Percentiles rank a stretch among this genome's conserved stretches.
Conservation (phyloP, 352 stramenopile genomes). For the Phytophthora syringae region DNA sequence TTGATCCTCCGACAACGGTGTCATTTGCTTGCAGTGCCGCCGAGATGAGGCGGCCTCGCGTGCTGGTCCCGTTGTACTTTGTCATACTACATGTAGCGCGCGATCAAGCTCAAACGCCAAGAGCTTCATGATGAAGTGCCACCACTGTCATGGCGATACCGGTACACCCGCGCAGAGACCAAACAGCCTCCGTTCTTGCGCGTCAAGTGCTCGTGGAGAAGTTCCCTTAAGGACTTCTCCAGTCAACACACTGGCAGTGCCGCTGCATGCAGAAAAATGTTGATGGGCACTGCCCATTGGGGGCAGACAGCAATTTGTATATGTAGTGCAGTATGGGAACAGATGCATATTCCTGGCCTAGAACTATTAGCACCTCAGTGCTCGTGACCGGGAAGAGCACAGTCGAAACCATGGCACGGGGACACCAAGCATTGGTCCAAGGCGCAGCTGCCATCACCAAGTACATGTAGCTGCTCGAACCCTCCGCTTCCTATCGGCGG, state of each 20-base stretch:
- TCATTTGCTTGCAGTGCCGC: slow-evolving; percentile 23
- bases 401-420: no score
- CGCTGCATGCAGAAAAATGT: no score
- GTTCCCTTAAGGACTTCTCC: no score
- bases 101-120: slow-evolving; percentile 12
- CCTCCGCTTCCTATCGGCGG: slow-evolving; percentile 10
- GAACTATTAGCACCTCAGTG: background rate
- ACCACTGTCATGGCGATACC: slow-evolving; percentile 25
- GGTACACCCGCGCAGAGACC: slow-evolving; percentile 17
- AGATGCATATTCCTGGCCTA: background rate
- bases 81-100: slow-evolving; percentile 16
- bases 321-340: no score
- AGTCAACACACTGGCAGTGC: no score
- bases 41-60: slow-evolving; percentile 9
- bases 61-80: slow-evolving; percentile 10
- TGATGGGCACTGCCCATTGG: no score
- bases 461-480: no score
- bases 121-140: slow-evolving; percentile 28
- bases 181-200: slow-evolving; percentile 6
- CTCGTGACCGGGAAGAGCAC: background rate
- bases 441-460: background rate
- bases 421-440: no score
- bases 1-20: slow-evolving; percentile 30
- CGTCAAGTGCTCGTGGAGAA: slow-evolving; percentile 6
- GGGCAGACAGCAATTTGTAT: background rate